A percentile compares a stretch with the other conserved stretches of the same genome.
These are phyloP conservation scores for Yamagishiella unicocca DNA, from an alignment of 139 green algal genomes.

Conservation along the genomic window DNA sequence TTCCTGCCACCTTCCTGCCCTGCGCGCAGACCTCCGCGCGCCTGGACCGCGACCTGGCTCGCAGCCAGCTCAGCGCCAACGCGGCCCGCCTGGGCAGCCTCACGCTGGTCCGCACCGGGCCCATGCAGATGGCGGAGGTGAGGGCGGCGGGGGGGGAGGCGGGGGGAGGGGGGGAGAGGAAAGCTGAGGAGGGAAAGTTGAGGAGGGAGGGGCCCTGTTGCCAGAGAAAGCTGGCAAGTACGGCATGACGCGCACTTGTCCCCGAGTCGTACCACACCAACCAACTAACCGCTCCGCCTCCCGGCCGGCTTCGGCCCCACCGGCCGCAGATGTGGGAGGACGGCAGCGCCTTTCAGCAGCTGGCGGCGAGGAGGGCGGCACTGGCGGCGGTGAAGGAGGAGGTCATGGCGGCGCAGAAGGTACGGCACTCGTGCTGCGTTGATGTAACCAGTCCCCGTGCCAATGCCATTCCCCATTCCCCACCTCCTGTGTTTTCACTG, in stretches of 20 bases:
- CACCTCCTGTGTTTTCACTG: too few relatives aligned
- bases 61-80: conserved; percentile 46
- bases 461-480: too few relatives aligned
- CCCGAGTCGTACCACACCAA: background rate
- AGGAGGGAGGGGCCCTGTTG: too few relatives aligned
- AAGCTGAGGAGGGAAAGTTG: background rate
- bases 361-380: conserved; percentile 52
- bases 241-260: too few relatives aligned
- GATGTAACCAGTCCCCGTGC: too few relatives aligned
- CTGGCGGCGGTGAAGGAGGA: conserved; percentile 69
- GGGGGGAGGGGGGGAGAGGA: background rate
- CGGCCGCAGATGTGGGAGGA: conserved; percentile 84
- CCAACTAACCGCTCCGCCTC: background rate
- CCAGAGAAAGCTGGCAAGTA: too few relatives aligned
- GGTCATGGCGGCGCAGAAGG: conserved; percentile 83
- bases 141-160: background rate
- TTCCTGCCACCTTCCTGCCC: background rate
- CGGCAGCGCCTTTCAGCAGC: conserved; percentile 76
- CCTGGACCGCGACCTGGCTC: background rate
- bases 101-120: conserved; percentile 53
- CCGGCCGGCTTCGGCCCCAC: background rate
- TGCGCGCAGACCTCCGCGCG: background rate
- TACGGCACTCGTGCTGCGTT: too few relatives aligned
- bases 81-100: conserved; percentile 60
- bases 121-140: conserved; percentile 52